Evolutionary conservation across 169 alveolate genomes (phyloP), one percentile per base, ranked within the genome.

Genomic region (Blepharisma undulans): DNA sequence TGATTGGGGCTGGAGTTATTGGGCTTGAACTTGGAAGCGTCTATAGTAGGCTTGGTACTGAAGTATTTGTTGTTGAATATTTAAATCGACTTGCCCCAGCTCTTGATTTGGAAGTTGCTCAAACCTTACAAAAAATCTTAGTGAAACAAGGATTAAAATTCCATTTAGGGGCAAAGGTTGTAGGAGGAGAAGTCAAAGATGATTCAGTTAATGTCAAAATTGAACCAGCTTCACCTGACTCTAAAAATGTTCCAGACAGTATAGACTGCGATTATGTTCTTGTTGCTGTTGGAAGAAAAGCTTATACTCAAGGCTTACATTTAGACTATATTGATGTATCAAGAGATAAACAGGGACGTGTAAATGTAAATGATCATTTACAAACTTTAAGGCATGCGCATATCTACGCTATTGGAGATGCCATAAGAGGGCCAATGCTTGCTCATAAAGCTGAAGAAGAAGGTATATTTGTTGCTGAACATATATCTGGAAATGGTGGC

Each of bases 361-460:
- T 97, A 34, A 94, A 88, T 78, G 98, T 96, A 3, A 98, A 97
- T 81, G 93, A 89, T 25, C 92, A 95, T 82, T 94, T 96, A 32
- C 87, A 95, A 76, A 98, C 98, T 2, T 81, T 87, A 8, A 94
- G 93, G 25, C 92, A 94, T 36, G 92, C 98, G 3, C 95, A 96
- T 79, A 97, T 99, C 89, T 95, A 97, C 92, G 99, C 99, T 25
- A 99, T 99, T 91, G 99, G 99, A 14, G 99, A 99, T 95, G 99
- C 97, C 72, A 97, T 98, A 59, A 97, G 96, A 34, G 99, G 99
- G 21, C 99, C 99, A 34, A 99, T 99, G 99, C 96, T 99, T 81
- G 99, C 99, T 14, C 99, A 99, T 94, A 99, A 99, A 93, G 99
- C 99, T 29, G 99, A 98, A 92, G 99, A 98, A 91, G 99, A 98